phyloP scores from a whole-genome alignment of 345 rosid species.

The Pelargonium nanum region DNA sequence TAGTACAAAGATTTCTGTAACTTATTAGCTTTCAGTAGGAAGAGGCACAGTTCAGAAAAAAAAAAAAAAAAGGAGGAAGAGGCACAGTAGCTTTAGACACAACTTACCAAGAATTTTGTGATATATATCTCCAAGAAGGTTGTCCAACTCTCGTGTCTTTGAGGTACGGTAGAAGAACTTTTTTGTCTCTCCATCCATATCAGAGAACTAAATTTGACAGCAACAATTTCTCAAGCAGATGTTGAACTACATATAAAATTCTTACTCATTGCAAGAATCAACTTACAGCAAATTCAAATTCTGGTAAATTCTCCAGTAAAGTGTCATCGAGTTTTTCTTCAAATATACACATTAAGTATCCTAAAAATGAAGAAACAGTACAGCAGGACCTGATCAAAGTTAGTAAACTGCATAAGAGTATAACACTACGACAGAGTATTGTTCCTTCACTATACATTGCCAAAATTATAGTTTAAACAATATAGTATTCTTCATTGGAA shows the following conservation, averaged over 20 bases:
- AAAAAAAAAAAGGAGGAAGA: neutral
- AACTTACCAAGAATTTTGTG: slow-evolving; percentile 73
- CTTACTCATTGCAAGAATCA: slow-evolving; percentile 10
- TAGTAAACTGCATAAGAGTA: neutral
- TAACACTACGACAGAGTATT: too few species aligned
- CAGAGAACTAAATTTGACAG: slow-evolving; percentile 47
- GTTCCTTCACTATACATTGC: neutral
- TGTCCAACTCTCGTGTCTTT: slow-evolving; percentile 80
- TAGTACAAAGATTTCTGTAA: neutral
- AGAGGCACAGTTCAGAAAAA: slow-evolving; percentile 1
- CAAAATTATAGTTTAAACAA: neutral
- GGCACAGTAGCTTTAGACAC: too few species aligned
- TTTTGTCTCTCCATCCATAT: slow-evolving; percentile 56
- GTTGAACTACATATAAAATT: neutral
- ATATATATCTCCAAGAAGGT: slow-evolving; percentile 86
- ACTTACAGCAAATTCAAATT: slow-evolving; percentile 68
- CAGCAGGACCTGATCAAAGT: neutral
- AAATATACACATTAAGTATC: slow-evolving; percentile 80
- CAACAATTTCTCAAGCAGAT: neutral
- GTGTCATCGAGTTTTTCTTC: slow-evolving; percentile 63
- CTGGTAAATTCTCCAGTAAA: slow-evolving; percentile 37
- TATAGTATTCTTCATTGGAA: neutral
- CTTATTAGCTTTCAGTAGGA: neutral
- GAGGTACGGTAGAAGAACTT: slow-evolving; percentile 78
- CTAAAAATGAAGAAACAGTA: slow-evolving; percentile 23